Base-by-base conservation (phyloP, 2,329 filamentous ascomycete genomes). In the Fusarium sp. region DNA sequence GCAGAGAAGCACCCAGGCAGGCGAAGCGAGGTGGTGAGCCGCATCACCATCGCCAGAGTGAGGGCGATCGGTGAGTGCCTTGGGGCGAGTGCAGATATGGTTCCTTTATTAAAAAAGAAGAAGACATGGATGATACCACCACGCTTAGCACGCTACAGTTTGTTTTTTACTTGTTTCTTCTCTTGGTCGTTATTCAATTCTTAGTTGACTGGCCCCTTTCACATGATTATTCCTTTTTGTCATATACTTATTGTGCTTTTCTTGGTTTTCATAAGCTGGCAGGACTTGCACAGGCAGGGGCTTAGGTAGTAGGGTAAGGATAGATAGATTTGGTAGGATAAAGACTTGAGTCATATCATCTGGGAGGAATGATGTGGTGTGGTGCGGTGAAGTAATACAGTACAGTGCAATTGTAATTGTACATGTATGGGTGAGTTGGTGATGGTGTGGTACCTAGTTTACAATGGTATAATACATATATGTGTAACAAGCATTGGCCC, bases 61-160 rank as follows among this genome's bases (percentile, higher is more conserved):
- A 61, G 29, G 28, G 24, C 28, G 54, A 18, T 35, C 24, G 48
- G 24, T 23, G 39, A 52, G 44, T 42, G 35, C 33, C 43, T 29
- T 26, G 47, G 43, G 65, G 63, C 59, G 62, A 72, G 66, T 65
- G 63, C 66, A 71, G 63, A 74, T 72, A 73, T 74, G 69, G 65
- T 67, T 73, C 65, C 73, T 76, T 77, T 73, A 63, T 68, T 73
- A 59, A 68, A 69, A 70, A 71, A 72, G 75, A 76, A 75, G 68
- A 78, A 66, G 63, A 61, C 74, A 80, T 77, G 78, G 79, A 81
- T 79, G 80, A 81, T 81, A 81, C 80, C 80, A 81, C 77, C 77
- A 76, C 79, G 77, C 77, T 79, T 77, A 77, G 76, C 77, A 78
- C 75, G 76, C 74, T 75, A 67, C 66, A 66, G 67, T 73, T 75